Base-by-base conservation (phyloP, 202 grass and related monocot species). In the Brachypodium distachyon region DNA sequence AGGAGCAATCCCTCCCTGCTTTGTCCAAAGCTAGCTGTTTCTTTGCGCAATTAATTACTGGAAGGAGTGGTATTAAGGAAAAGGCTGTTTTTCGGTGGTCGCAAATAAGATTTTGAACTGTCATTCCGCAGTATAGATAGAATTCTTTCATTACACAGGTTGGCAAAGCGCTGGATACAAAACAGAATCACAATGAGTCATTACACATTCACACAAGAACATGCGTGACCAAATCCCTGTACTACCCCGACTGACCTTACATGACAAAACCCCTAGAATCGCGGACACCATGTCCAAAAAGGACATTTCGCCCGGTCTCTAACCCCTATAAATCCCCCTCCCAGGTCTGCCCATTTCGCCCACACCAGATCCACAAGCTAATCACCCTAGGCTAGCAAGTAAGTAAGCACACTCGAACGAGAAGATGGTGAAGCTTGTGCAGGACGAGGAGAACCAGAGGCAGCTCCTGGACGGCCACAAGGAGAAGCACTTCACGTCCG, bases 401-500 rank as follows among this genome's bases (percentile, higher is more conserved):
- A 38, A 47, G 34, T 4, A 38, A 59, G 53, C 10, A 17, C 34
- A 7, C 18, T 32, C 36, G 12, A 12, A 6, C 9, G 38, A 23
- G 34, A 87, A 82, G 70, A 93, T 90, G 87, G 84, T 73, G 52
- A 23, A 77, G 28, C 46, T 18, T 0, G 81, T 74, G 72, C 70
- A 43, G 40, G 91, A 88, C 41, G 91, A 83, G 82, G 82, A 86
- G 78, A 90, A 81, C 78, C 83, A 90, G 80, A 55, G 27, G 81
- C 89, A 85, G 65, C 75, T 96, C 17, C 72, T 90, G 43, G 77
- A 61, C 39, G 61, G 88, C 31, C 91, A 98, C 86, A 86, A 75
- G n/a, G 95, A 98, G 77, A 94, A 88, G 73, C 95, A 98, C 83
- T 98, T 98, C 89, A 98, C 87, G 42, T 80, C 95, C 26, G 37